Percentiles rank a stretch among this genome's conserved stretches.
Conservation (phyloP, 805 yeast species). For the Zygoascus bituminiphila region DNA sequence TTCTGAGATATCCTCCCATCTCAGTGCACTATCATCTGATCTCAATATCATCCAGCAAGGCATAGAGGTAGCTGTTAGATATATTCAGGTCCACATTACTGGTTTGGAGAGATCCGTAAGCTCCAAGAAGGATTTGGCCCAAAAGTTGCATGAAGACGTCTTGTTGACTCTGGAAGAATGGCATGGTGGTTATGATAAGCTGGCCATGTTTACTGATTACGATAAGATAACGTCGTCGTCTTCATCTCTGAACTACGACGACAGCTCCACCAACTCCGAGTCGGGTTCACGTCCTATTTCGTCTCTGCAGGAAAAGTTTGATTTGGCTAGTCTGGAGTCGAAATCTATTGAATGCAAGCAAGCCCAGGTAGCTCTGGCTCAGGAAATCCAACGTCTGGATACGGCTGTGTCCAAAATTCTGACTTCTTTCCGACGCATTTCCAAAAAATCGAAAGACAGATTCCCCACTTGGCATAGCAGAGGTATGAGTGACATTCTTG, state of each 20-base stretch:
- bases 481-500: neutral
- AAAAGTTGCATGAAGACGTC: slow-evolving; percentile 18
- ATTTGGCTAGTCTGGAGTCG: neutral
- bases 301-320: neutral
- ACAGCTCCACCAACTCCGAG: neutral
- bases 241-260: neutral
- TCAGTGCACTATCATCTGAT: neutral
- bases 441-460: neutral
- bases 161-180: slow-evolving; percentile 3
- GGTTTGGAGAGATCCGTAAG: slow-evolving; percentile 19
- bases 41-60: slow-evolving; percentile 19
- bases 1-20: neutral
- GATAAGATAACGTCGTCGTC: neutral
- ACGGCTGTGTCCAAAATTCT: neutral
- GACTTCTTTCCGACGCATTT: neutral
- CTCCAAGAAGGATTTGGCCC: slow-evolving; percentile 18
- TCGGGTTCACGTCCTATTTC: neutral
- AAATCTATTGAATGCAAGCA: neutral
- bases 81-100: slow-evolving; percentile 19
- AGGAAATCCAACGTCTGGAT: neutral
- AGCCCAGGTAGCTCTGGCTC: neutral
- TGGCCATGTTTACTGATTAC: neutral
- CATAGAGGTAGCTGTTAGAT: slow-evolving; percentile 21
- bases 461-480: neutral
- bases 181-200: neutral